These are phyloP conservation scores for Botrytis tulipae DNA, from an alignment of 2,329 filamentous ascomycete species.

Conservation along the genomic window DNA sequence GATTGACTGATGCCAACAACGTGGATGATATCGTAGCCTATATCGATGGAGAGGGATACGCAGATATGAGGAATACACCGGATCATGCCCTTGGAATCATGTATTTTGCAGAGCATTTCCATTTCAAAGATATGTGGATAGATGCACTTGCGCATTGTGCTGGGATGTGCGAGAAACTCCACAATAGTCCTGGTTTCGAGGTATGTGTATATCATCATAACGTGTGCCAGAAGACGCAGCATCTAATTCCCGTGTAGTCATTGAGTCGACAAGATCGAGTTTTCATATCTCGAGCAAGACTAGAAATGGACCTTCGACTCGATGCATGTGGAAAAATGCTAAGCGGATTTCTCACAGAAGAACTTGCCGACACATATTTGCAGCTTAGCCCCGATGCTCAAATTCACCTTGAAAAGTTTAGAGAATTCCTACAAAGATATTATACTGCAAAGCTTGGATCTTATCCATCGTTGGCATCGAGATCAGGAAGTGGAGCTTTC, in stretches of 20 bases:
- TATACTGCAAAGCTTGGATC: conserved; percentile 68
- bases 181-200: conserved; percentile 57
- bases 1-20: conserved; percentile 54
- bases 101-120: conserved; percentile 64
- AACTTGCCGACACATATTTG: conserved; percentile 64
- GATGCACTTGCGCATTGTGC: conserved; percentile 76
- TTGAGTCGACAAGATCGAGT: conserved; percentile 56
- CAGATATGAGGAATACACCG: conserved; percentile 62
- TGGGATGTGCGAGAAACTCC: conserved; percentile 67
- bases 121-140: conserved; percentile 63
- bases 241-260: conserved; percentile 40
- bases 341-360: conserved; percentile 67
- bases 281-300: conserved; percentile 60
- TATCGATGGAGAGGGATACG: conserved; percentile 67
- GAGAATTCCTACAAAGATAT: conserved; percentile 64
- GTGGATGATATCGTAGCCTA: conserved; percentile 62
- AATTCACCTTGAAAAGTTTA: conserved; percentile 70
- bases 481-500: conserved; percentile 44
- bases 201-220: conserved; percentile 44
- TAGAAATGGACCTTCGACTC: conserved; percentile 65
- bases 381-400: conserved; percentile 60
- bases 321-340: conserved; percentile 57
- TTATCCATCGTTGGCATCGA: conserved; percentile 58
- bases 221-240: background rate
- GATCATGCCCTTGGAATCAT: conserved; percentile 68